Percentiles rank a stretch among this genome's conserved stretches.
These are phyloP conservation scores for Xylariaceae sp. DNA, from an alignment of 2,329 filamentous ascomycete genomes.

Conservation along the genomic window DNA sequence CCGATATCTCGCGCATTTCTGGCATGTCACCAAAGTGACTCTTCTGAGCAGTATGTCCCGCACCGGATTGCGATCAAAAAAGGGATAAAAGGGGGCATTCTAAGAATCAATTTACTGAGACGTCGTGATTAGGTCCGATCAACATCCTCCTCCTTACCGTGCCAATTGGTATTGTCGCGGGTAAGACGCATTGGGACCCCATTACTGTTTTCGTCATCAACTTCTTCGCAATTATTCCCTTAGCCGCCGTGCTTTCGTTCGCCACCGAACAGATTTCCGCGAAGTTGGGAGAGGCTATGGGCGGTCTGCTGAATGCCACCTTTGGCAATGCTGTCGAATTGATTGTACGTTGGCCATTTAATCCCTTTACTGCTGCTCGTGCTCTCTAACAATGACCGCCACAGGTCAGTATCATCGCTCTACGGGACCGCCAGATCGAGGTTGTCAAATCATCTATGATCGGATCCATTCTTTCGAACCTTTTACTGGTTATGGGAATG, in stretches of 20 bases:
- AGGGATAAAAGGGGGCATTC: neutral
- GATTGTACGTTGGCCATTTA: constrained; percentile 49
- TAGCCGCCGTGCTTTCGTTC: constrained; percentile 68
- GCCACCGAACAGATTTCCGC: constrained; percentile 72
- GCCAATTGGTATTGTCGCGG: constrained; percentile 65
- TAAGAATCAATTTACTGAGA: constrained; percentile 12
- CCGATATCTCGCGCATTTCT: constrained; percentile 43
- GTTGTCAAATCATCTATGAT: constrained; percentile 99
- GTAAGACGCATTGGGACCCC: constrained; percentile 56
- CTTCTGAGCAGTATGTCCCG: constrained; percentile 51
- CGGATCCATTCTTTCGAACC: constrained; percentile 89
- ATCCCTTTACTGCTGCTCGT: constrained; percentile 8
- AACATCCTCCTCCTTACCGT: constrained; percentile 71
- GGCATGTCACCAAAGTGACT: constrained; percentile 54
- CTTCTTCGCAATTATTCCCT: constrained; percentile 73
- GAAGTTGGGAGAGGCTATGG: constrained; percentile 67
- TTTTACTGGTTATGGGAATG: constrained; percentile 79
- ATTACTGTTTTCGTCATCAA: constrained; percentile 69
- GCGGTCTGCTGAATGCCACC: constrained; percentile 69
- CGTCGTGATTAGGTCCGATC: constrained; percentile 44
- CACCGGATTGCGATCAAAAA: neutral
- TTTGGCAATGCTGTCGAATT: constrained; percentile 78
- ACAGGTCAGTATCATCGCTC: constrained; percentile 85
- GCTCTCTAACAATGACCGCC: constrained; percentile 17
- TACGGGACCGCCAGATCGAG: constrained; percentile 79